A percentile compares a stretch with the other conserved stretches of the same genome.
phyloP scores from a whole-genome alignment of 192 early-diverging fungal species.

The Linderina pennispora region DNA sequence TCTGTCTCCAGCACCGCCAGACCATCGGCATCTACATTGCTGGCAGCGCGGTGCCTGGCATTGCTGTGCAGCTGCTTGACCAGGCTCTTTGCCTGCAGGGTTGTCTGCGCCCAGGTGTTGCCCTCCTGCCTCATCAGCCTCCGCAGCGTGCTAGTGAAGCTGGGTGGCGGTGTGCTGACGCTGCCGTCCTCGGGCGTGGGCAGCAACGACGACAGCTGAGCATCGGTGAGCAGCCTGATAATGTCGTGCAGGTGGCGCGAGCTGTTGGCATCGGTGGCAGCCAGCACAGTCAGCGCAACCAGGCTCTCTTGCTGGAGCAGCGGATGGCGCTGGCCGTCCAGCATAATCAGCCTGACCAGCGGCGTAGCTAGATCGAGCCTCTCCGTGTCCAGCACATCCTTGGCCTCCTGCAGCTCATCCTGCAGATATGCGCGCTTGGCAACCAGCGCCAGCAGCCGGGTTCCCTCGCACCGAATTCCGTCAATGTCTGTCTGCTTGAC shows the following conservation, averaged over 20 bases:
- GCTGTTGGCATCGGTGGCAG: neutral
- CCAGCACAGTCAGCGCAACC: constrained; percentile 36
- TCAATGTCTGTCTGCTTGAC: constrained; percentile 30
- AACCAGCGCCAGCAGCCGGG: constrained; percentile 24
- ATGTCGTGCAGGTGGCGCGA: constrained; percentile 5
- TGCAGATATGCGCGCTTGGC: constrained; percentile 18
- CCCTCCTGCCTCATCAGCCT: constrained; percentile 8
- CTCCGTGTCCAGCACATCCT: neutral
- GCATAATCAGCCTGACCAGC: constrained; percentile 20
- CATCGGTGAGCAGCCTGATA: constrained; percentile 6
- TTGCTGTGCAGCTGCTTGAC: constrained; percentile 23
- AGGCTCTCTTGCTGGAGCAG: constrained; percentile 40
- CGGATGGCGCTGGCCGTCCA: constrained; percentile 38
- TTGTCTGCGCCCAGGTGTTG: constrained; percentile 23
- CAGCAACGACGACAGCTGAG: too few relatives aligned
- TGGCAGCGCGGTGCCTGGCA: neutral
- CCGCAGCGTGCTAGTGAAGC: too few relatives aligned
- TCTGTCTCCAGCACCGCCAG: constrained; percentile 1
- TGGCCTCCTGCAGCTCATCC: neutral
- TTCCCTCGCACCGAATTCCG: constrained; percentile 44
- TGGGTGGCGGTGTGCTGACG: too few relatives aligned
- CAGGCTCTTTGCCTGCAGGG: constrained; percentile 38
- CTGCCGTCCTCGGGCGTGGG: too few relatives aligned
- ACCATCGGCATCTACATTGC: constrained; percentile 3
- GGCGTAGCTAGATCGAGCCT: constrained; percentile 22